Percentiles rank a stretch among this genome's conserved stretches.
Conservation (phyloP, 352 stramenopile species). For the Globisporangium irregulare region DNA sequence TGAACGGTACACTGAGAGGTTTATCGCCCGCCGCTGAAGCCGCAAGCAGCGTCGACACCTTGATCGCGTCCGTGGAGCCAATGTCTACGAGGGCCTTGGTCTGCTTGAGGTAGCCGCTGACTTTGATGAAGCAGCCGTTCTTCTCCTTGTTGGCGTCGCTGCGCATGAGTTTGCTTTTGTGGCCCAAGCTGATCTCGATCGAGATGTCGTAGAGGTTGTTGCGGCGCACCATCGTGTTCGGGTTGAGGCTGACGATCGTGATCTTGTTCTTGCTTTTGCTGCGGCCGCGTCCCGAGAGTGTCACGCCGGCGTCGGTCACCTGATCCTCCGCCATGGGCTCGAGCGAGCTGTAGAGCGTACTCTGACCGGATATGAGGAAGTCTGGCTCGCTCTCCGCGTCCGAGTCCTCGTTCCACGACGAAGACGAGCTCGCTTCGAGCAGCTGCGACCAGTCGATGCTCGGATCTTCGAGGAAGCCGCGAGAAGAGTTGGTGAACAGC, state of each 20-base stretch:
- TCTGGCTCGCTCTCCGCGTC: slow-evolving; percentile 9
- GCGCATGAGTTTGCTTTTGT: slow-evolving; percentile 46
- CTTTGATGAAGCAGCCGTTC: slow-evolving; percentile 44
- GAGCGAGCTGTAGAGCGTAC: slow-evolving; percentile 6
- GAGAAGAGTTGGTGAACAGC: slow-evolving; percentile 18
- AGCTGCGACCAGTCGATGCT: slow-evolving; percentile 19
- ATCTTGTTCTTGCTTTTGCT: slow-evolving; percentile 20
- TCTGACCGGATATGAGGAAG: slow-evolving; percentile 2
- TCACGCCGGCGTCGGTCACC: not conserved
- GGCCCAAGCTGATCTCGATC: slow-evolving; percentile 52
- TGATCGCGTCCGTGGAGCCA: slow-evolving; percentile 56
- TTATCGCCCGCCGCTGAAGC: slow-evolving; percentile 22
- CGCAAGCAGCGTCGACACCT: slow-evolving; percentile 43
- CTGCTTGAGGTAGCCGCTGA: slow-evolving; percentile 44
- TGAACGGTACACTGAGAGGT: slow-evolving; percentile 47
- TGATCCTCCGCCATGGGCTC: slow-evolving; percentile 22
- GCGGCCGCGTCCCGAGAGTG: slow-evolving; percentile 1
- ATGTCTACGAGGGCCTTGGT: slow-evolving; percentile 52
- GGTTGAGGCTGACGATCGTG: slow-evolving; percentile 22
- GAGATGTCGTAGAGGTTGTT: slow-evolving; percentile 44
- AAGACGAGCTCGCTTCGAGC: slow-evolving; percentile 21
- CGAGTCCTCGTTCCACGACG: slow-evolving; percentile 25
- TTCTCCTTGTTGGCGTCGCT: slow-evolving; percentile 44
- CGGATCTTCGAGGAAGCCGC: slow-evolving; percentile 16
- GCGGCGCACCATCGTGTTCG: slow-evolving; percentile 7